A percentile compares a stretch with the other conserved stretches of the same genome.
These are phyloP conservation scores for Populus nigra DNA, from an alignment of 345 rosid genomes.

Conservation along the genomic window DNA sequence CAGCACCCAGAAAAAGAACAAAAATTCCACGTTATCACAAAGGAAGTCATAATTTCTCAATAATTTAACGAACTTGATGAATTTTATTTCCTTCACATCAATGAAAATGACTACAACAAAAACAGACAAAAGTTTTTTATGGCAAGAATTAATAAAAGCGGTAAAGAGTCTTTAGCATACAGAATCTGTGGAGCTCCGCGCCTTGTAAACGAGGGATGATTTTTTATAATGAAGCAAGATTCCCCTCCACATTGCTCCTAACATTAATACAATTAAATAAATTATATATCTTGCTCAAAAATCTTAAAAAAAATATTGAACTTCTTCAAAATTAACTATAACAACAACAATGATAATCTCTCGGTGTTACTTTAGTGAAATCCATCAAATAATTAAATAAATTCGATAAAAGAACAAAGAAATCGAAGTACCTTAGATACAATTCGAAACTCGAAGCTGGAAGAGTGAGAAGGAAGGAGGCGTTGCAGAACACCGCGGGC, in stretches of 20 bases:
- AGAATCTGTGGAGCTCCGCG: constrained; percentile 41
- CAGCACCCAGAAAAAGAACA: constrained; percentile 20
- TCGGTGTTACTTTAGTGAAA: no score
- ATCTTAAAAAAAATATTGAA: background rate
- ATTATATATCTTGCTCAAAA: background rate
- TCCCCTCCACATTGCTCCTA: constrained; percentile 54
- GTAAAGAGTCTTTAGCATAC: constrained; percentile 23
- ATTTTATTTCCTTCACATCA: no score
- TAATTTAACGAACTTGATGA: no score
- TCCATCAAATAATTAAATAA: no score
- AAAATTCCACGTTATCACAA: background rate
- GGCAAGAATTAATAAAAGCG: background rate
- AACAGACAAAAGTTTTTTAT: background rate
- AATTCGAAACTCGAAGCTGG: constrained; percentile 53
- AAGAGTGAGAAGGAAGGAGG: constrained; percentile 52
- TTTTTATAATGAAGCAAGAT: constrained; percentile 45
- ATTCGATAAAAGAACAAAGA: no score
- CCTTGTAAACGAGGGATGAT: constrained; percentile 32
- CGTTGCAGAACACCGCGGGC: constrained; percentile 54
- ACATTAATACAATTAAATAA: background rate
- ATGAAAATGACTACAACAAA: background rate
- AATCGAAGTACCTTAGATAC: constrained; percentile 41
- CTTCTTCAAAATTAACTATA: background rate
- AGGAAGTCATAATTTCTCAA: no score
- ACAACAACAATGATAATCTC: no score